Conservation (phyloP, 371 early-diverging fungal species). For the Mucor saturninus region DNA sequence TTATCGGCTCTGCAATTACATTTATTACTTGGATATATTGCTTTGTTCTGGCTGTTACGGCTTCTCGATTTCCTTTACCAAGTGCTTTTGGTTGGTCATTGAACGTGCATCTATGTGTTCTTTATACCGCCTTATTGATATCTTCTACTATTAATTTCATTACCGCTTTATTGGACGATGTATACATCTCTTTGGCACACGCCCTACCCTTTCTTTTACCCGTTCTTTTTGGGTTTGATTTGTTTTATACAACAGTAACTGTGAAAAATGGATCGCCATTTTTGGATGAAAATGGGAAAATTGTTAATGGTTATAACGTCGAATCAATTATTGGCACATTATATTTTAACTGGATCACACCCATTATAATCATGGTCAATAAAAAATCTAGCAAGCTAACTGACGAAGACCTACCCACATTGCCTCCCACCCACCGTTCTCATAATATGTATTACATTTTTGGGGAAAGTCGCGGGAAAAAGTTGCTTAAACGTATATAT, state of each 20-base stretch:
- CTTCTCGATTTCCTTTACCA: slow-evolving; percentile 19
- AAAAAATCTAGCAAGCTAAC: slow-evolving; percentile 23
- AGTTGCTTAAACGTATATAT: slow-evolving; percentile 29
- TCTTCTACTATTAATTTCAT: slow-evolving; percentile 9
- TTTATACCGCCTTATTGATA: slow-evolving; percentile 25
- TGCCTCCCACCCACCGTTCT: slow-evolving; percentile 34
- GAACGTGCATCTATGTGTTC: slow-evolving; percentile 37
- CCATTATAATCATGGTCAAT: slow-evolving; percentile 31
- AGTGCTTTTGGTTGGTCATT: slow-evolving; percentile 30
- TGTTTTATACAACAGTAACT: slow-evolving; percentile 32
- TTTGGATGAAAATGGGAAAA: slow-evolving; percentile 35
- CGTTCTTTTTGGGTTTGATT: slow-evolving; percentile 26
- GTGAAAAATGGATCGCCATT: slow-evolving; percentile 34
- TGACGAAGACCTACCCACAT: slow-evolving; percentile 37
- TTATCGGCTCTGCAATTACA: background rate
- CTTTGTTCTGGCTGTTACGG: slow-evolving; percentile 22
- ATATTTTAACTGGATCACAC: slow-evolving; percentile 31
- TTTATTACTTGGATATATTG: slow-evolving; percentile 28
- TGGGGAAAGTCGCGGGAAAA: slow-evolving; percentile 23
- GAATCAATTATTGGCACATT: slow-evolving; percentile 33
- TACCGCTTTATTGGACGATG: background rate
- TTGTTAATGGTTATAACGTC: slow-evolving; percentile 16
- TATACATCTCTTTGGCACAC: background rate
- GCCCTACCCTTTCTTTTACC: slow-evolving; percentile 13
- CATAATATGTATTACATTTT: slow-evolving; percentile 34